Evolutionary conservation across 202 grass and related monocot species (phyloP).

Genomic region (Panicum virgatum): DNA sequence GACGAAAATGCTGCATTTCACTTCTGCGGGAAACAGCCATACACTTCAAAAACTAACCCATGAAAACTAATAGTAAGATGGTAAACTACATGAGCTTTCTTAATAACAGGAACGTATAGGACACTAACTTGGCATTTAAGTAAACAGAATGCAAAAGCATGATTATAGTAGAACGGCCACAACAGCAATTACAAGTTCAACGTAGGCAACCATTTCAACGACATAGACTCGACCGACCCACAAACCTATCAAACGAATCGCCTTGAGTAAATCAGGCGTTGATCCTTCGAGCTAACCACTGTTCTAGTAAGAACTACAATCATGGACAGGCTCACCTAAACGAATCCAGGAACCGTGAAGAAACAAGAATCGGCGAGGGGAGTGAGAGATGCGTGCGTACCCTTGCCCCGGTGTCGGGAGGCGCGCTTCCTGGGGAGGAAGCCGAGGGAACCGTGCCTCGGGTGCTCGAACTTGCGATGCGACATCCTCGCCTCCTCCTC

Average conservation of each 20-base stretch:
- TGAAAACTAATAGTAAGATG: no score
- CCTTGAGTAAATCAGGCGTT: background rate
- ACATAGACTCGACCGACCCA: background rate
- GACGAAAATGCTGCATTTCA: no score
- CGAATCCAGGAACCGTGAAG: background rate
- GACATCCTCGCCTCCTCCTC: slow-evolving; percentile 66
- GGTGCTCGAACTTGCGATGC: slow-evolving; percentile 96
- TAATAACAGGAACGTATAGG: no score
- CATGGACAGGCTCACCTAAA: no score
- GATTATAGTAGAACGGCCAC: background rate
- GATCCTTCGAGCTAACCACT: no score
- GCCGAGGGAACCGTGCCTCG: slow-evolving; percentile 95
- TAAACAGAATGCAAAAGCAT: no score
- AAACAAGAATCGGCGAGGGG: background rate
- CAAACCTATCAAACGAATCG: background rate
- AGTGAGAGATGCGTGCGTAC: slow-evolving; percentile 26
- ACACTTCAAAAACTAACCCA: background rate
- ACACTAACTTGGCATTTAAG: no score
- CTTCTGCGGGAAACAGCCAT: background rate
- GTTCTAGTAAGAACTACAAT: background rate
- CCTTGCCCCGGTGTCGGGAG: slow-evolving; percentile 88
- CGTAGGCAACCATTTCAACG: background rate
- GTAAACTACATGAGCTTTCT: no score
- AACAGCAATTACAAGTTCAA: background rate
- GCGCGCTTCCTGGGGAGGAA: slow-evolving; percentile 87